phyloP scores from a whole-genome alignment of 1,139 yeast species.

The Arxiozyma bovina region DNA sequence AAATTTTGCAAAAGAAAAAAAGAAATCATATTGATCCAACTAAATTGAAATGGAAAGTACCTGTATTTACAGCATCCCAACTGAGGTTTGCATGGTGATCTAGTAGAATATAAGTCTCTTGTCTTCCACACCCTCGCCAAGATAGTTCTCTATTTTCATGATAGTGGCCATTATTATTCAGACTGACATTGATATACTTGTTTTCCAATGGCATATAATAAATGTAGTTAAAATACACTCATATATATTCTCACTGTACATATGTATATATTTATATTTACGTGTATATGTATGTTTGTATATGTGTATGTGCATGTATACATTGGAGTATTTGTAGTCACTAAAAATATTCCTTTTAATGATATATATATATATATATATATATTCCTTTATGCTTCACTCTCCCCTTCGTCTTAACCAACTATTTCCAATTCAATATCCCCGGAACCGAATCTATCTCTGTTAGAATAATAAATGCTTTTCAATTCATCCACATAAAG shows the following conservation, averaged over 20 bases:
- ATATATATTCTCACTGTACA: background rate
- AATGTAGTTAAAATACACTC: too few species aligned
- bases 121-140: background rate
- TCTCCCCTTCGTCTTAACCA: constrained; percentile 10
- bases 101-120: too few species aligned
- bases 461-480: constrained; percentile 62
- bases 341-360: too few species aligned
- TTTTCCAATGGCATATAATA: too few species aligned
- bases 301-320: background rate
- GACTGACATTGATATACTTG: background rate
- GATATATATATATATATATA: too few species aligned
- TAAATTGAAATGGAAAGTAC: constrained; percentile 84
- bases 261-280: background rate
- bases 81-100: constrained; percentile 83
- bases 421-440: constrained; percentile 38
- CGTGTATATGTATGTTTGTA: background rate
- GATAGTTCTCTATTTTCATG: too few species aligned
- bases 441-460: constrained; percentile 44
- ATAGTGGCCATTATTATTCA: background rate
- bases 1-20: constrained; percentile 62
- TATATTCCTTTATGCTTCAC: background rate
- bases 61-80: constrained; percentile 92
- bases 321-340: too few species aligned
- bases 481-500: constrained; percentile 61
- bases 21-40: constrained; percentile 69